These are phyloP conservation scores for Pseudoperonospora humuli DNA, from an alignment of 352 stramenopile genomes.

Conservation along the genomic window DNA sequence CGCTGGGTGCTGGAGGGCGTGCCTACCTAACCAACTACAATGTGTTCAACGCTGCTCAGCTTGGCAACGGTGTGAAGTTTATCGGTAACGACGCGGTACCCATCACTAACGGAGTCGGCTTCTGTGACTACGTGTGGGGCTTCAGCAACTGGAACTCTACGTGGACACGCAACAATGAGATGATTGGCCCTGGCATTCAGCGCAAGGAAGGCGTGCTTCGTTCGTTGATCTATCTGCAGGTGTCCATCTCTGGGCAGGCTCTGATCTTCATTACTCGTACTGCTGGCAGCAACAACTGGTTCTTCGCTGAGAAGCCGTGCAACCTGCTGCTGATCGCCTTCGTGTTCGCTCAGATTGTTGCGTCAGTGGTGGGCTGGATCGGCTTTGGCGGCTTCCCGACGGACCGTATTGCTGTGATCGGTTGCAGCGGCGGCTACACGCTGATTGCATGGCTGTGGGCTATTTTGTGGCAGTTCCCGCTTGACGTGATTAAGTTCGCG, in stretches of 20 bases:
- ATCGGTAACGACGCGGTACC: conserved; percentile 53
- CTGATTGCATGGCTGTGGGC: conserved; percentile 60
- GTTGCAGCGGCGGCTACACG: conserved; percentile 52
- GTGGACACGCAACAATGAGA: conserved; percentile 53
- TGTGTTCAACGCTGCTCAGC: conserved; percentile 36
- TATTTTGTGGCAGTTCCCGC: conserved; percentile 65
- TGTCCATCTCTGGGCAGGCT: conserved; percentile 67
- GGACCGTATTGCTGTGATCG: conserved; percentile 57
- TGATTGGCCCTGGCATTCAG: conserved; percentile 54
- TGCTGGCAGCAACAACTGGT: conserved; percentile 69
- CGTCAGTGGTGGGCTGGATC: conserved; percentile 55
- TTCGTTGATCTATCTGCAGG: conserved; percentile 60
- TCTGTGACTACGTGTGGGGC: conserved; percentile 60
- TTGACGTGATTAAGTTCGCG: conserved; percentile 66
- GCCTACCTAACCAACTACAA: conserved; percentile 31
- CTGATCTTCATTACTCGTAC: conserved; percentile 73
- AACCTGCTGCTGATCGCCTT: conserved; percentile 61
- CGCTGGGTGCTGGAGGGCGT: conserved; percentile 21
- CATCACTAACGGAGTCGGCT: conserved; percentile 54
- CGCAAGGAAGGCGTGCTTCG: conserved; percentile 62
- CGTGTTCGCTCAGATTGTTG: conserved; percentile 58
- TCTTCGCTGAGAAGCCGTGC: conserved; percentile 57
- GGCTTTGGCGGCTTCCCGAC: conserved; percentile 61
- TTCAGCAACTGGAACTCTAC: conserved; percentile 69
- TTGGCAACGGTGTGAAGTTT: conserved; percentile 39